A percentile compares a stretch with the other conserved stretches of the same genome.
These are phyloP conservation scores for Nitzschia putrida DNA, from an alignment of 108 stramenopile genomes.

Conservation along the genomic window DNA sequence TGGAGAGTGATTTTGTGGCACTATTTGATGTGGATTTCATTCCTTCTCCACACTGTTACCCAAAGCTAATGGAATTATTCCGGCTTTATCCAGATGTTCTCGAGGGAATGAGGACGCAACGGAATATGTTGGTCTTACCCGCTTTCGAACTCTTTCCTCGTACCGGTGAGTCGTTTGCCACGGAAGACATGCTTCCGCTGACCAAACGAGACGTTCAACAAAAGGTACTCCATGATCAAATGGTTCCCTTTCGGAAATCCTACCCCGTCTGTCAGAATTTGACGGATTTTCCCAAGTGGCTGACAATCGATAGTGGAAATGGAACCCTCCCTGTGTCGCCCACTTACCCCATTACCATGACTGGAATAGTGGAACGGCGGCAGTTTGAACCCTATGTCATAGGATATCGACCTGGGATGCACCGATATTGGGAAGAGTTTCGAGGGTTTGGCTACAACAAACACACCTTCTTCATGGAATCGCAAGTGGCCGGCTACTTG, in stretches of 20 bases:
- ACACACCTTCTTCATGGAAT: conserved; percentile 26
- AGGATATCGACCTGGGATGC: conserved; percentile 28
- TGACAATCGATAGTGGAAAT: neutral
- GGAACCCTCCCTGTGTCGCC: neutral
- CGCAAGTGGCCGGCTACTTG: conserved; percentile 16
- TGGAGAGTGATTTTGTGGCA: conserved; percentile 22
- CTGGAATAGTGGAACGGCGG: too few species aligned
- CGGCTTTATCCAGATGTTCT: neutral
- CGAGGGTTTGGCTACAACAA: conserved; percentile 34
- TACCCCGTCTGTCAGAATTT: neutral
- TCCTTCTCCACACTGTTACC: neutral
- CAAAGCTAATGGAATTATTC: neutral
- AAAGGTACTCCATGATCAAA: neutral
- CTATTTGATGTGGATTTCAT: conserved; percentile 45
- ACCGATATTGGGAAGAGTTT: conserved; percentile 25
- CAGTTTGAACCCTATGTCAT: conserved; percentile 43
- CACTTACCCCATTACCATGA: neutral
- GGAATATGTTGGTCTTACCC: conserved; percentile 16
- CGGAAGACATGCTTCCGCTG: neutral
- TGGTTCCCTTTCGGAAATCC: neutral
- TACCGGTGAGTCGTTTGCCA: neutral
- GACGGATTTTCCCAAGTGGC: neutral
- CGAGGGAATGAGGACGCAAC: neutral
- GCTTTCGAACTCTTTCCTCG: conserved; percentile 20
- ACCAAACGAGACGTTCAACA: neutral